phyloP scores from a whole-genome alignment of 768 basidiomycete genomes.

The Lactifluus rugatus region DNA sequence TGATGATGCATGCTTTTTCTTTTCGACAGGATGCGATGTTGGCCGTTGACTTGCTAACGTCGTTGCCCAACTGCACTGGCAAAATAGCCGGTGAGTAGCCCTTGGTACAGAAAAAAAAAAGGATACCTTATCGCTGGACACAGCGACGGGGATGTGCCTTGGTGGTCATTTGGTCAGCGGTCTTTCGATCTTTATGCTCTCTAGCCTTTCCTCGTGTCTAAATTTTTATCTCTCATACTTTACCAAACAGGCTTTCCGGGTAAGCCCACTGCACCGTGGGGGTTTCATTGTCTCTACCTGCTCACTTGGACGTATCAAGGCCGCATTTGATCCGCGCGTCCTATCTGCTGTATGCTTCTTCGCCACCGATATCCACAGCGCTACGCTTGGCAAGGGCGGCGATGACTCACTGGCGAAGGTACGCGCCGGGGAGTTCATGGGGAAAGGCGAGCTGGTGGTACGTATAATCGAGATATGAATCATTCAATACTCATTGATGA shows the following conservation, averaged over 20 bases:
- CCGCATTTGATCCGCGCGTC: slow-evolving; percentile 79
- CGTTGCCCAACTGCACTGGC: slow-evolving; percentile 79
- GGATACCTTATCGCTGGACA: slow-evolving; percentile 5
- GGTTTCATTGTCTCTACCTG: neutral
- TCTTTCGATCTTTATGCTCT: neutral
- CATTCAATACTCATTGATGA: neutral
- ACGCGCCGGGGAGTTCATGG: slow-evolving; percentile 60
- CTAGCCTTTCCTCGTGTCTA: slow-evolving; percentile 26
- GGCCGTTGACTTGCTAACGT: slow-evolving; percentile 62
- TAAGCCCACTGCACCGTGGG: slow-evolving; percentile 21
- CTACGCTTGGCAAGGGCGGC: slow-evolving; percentile 64
- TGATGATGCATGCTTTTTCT: neutral
- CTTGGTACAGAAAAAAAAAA: neutral
- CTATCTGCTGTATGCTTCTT: slow-evolving; percentile 88
- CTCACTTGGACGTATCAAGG: slow-evolving; percentile 34
- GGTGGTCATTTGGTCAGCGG: slow-evolving; percentile 72
- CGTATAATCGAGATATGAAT: slow-evolving; percentile 21
- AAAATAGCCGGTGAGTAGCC: slow-evolving; percentile 62
- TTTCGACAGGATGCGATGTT: slow-evolving; percentile 60
- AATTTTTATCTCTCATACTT: neutral
- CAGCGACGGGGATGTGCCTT: slow-evolving; percentile 86
- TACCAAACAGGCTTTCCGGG: slow-evolving; percentile 39
- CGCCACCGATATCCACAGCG: slow-evolving; percentile 86
- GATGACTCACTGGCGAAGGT: slow-evolving; percentile 77
- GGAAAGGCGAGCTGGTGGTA: slow-evolving; percentile 79